A percentile compares a stretch with the other conserved stretches of the same genome.
Evolutionary conservation across 306 rosid genomes (phyloP).

Genomic region (peach (Prunus persica)): Prunus_persica_NCBIv2 NC_034009.1:27350501-27351000

Average conservation of each 20-base stretch:
- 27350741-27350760: slow-evolving; percentile 76
- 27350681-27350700: slow-evolving; percentile 49
- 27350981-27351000: too few relatives aligned
- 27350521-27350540: slow-evolving; percentile 47
- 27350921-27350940: background rate
- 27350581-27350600: slow-evolving; percentile 74
- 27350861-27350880: slow-evolving; percentile 19
- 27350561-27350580: slow-evolving; percentile 46
- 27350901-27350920: background rate
- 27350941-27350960: background rate
- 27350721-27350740: slow-evolving; percentile 56
- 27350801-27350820: slow-evolving; percentile 21
- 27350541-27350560: slow-evolving; percentile 43
- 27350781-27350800: slow-evolving; percentile 49
- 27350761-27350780: slow-evolving; percentile 34
- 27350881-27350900: slow-evolving; percentile 30
- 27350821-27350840: background rate
- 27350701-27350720: slow-evolving; percentile 35
- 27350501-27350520: slow-evolving; percentile 46
- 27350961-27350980: too few relatives aligned
- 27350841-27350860: background rate
- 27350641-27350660: slow-evolving; percentile 53
- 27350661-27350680: slow-evolving; percentile 42
- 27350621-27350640: slow-evolving; percentile 42
- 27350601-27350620: slow-evolving; percentile 75